Base-by-base conservation (phyloP, 2,329 filamentous ascomycete genomes). In the Claviceps sp. region DNA sequence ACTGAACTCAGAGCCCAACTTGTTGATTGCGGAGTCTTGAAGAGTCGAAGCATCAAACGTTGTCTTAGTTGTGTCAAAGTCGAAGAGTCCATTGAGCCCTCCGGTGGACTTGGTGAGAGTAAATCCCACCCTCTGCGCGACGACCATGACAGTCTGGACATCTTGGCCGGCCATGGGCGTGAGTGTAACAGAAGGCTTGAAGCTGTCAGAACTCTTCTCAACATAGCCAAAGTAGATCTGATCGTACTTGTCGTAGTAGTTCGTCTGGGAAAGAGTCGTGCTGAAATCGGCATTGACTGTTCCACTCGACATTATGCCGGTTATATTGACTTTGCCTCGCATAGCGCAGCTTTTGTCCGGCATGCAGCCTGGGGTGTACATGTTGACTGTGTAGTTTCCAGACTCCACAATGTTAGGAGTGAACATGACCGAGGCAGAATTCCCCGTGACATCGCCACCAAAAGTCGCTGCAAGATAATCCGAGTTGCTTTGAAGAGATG, bases 171-270 rank as follows among this genome's bases (percentile, higher is more conserved):
- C 65, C 22, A 80, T 71, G 4, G 91, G 86, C 0, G 80, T 77
- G 45, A 98, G 71, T 0, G 86, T 95, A 50, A 98, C 82, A 4
- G 79, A 80, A 14, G 91, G 88, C 43, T 82, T 82, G 73, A 96
- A 96, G 20, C 77, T 78, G 55, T 71, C 72, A 9, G 79, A 83
- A 50, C 78, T 82, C 50, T 83, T 82, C 62, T 97, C 88, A 50
- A 98, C 81, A 57, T 82, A 82, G 46, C 90, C 93, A 57, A 84
- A 85, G 68, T 89, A 95, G 53, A 98, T 82, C 58, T 87, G 83
- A 63, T 98, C 93, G 62, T 95, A 97, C 68, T 98, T 98, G 72
- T 97, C 91, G 65, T 84, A 94, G 64, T 94, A 79, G 69, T 98
- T 98, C 17, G 90, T 95, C 67, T 98, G 93, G 64, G 79, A 94